Conservation (phyloP, 2,329 filamentous ascomycete species). For the Ampelomyces quisqualis region DNA sequence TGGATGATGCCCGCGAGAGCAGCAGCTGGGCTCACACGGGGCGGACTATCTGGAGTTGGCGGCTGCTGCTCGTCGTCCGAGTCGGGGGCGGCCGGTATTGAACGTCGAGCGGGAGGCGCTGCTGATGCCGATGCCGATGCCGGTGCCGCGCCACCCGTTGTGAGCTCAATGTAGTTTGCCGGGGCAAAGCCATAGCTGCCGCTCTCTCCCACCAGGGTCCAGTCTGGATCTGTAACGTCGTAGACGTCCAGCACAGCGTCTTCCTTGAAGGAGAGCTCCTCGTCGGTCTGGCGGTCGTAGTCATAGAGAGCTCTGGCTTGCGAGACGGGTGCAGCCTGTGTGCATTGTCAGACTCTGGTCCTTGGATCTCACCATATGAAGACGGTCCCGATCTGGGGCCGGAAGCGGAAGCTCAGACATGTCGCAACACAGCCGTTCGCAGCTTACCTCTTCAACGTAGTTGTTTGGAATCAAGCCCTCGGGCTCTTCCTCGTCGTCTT, state of each 20-base stretch:
- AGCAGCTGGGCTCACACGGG: conserved; percentile 58
- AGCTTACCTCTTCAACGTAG: conserved; percentile 85
- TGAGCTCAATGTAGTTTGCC: conserved; percentile 88
- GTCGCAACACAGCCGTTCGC: not conserved
- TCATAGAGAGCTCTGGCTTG: conserved; percentile 95
- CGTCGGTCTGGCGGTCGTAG: conserved; percentile 94
- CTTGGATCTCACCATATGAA: not conserved
- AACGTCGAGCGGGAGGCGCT: conserved; percentile 44
- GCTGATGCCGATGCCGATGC: conserved; percentile 47
- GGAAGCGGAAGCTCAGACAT: not conserved
- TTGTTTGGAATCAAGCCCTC: conserved; percentile 89
- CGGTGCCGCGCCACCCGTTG: conserved; percentile 48
- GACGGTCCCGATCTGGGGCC: not conserved
- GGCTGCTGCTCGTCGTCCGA: conserved; percentile 48
- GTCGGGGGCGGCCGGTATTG: conserved; percentile 44
- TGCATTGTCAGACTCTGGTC: conserved; percentile 8
- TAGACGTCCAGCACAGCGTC: conserved; percentile 81
- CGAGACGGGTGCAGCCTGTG: conserved; percentile 64
- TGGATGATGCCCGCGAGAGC: conserved; percentile 57
- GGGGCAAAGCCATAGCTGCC: conserved; percentile 92
- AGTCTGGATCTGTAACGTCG: conserved; percentile 89
- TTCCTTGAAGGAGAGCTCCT: conserved; percentile 94
- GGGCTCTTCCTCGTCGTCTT: conserved; percentile 88
- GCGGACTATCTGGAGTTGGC: conserved; percentile 49
- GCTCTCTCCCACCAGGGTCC: conserved; percentile 86